phyloP scores from a whole-genome alignment of 805 yeast genomes.

The Metschnikowia reukaufii region DNA sequence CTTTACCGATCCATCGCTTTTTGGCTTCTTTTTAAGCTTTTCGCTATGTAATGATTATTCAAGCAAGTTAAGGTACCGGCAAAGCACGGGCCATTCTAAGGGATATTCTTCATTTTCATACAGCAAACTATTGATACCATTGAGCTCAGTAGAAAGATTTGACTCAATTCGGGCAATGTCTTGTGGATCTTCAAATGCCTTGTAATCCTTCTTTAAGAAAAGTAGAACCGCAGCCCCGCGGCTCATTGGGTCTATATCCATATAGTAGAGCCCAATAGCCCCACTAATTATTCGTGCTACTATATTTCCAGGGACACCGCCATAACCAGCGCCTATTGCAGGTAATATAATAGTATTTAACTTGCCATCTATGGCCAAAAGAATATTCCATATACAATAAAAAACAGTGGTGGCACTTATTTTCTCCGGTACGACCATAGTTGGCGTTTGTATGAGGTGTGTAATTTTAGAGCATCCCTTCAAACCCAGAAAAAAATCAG shows the following conservation, averaged over 20 bases:
- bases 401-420: conserved; percentile 17
- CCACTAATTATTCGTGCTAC: conserved; percentile 24
- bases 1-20: too few relatives aligned
- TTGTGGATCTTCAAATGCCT: conserved; percentile 10
- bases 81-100: conserved; percentile 1
- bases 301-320: conserved; percentile 18
- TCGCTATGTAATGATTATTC: background rate
- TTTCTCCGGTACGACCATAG: conserved; percentile 28
- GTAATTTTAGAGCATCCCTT: too few relatives aligned
- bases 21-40: too few relatives aligned
- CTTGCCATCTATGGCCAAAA: conserved; percentile 8
- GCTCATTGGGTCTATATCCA: conserved; percentile 14
- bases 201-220: conserved; percentile 22
- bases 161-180: conserved; percentile 6
- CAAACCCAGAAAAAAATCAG: conserved; percentile 5
- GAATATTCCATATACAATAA: conserved; percentile 25
- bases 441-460: conserved; percentile 18
- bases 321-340: conserved; percentile 31
- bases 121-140: too few relatives aligned
- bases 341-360: conserved; percentile 24
- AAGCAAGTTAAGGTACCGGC: conserved; percentile 1
- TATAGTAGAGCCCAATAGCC: conserved; percentile 20
- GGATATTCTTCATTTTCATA: too few relatives aligned
- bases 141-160: background rate
- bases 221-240: conserved; percentile 22